Percentiles rank a stretch among this genome's conserved stretches.
Evolutionary conservation across 306 rosid genomes (phyloP).

Genomic region (Lotus japonicus): DNA sequence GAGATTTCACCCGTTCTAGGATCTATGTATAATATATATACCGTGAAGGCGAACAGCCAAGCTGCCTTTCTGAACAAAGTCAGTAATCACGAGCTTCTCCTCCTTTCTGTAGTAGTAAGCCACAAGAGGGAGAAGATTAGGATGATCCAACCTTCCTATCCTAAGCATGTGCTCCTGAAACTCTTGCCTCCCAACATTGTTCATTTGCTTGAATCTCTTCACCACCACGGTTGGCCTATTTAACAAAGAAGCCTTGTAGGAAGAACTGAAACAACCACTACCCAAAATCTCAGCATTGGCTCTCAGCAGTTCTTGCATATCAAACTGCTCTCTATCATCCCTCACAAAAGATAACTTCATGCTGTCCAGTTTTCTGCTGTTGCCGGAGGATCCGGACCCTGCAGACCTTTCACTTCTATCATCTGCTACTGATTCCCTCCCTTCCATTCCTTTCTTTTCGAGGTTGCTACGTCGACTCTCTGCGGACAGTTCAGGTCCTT

Average conservation of each 20-base stretch:
- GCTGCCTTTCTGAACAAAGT: slow-evolving; percentile 52
- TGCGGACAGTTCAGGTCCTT: neutral
- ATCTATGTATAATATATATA: neutral
- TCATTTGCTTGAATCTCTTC: slow-evolving; percentile 87
- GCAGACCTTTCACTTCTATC: too few relatives aligned
- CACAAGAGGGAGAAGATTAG: slow-evolving; percentile 73
- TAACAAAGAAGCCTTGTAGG: slow-evolving; percentile 63
- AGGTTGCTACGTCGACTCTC: slow-evolving; percentile 29
- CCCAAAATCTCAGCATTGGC: slow-evolving; percentile 89
- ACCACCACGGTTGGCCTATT: slow-evolving; percentile 63
- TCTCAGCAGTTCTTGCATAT: slow-evolving; percentile 60
- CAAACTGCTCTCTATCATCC: slow-evolving; percentile 58
- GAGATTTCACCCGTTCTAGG: too few relatives aligned
- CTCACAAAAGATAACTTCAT: slow-evolving; percentile 56
- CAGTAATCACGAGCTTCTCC: slow-evolving; percentile 73
- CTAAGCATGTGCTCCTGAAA: slow-evolving; percentile 75
- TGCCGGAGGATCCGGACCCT: too few relatives aligned
- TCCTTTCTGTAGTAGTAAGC: slow-evolving; percentile 77
- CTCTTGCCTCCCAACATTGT: slow-evolving; percentile 65
- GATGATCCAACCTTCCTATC: slow-evolving; percentile 62
- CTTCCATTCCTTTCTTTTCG: slow-evolving; percentile 4
- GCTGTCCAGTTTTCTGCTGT: slow-evolving; percentile 27
- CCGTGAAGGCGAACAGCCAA: slow-evolving; percentile 78
- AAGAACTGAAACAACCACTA: slow-evolving; percentile 67
- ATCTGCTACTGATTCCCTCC: too few relatives aligned